Conservation (phyloP, 768 basidiomycete species). For the Cystofilobasidium macerans region DNA sequence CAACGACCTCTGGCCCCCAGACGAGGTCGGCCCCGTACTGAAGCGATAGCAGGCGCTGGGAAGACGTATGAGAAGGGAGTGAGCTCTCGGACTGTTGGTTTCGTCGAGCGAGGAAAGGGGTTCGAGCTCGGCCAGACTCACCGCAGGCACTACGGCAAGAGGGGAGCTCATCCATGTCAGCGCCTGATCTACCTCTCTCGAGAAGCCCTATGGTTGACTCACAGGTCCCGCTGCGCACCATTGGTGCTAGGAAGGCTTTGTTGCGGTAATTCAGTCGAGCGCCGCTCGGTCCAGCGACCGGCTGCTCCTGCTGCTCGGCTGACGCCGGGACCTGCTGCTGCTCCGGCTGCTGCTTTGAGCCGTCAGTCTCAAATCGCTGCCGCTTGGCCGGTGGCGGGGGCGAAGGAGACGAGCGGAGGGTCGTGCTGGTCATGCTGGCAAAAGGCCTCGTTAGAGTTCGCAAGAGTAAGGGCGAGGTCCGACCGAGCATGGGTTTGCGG, state of each 20-base stretch:
- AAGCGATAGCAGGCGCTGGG: constrained; percentile 59
- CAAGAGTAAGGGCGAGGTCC: too few relatives aligned
- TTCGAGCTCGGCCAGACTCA: not conserved
- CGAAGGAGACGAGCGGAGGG: not conserved
- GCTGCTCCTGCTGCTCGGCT: not conserved
- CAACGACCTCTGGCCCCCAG: constrained; percentile 93
- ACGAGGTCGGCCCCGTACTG: constrained; percentile 89
- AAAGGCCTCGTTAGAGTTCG: too few relatives aligned
- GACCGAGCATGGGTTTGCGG: too few relatives aligned
- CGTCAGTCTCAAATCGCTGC: not conserved
- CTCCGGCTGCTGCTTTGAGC: not conserved
- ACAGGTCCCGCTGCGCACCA: constrained; percentile 91
- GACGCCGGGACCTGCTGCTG: not conserved
- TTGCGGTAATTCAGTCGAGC: constrained; percentile 59
- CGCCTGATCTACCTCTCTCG: constrained; percentile 26
- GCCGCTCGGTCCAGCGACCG: constrained; percentile 8
- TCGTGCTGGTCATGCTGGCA: too few relatives aligned
- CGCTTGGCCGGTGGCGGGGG: not conserved
- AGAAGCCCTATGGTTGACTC: constrained; percentile 32
- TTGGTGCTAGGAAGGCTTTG: constrained; percentile 90
- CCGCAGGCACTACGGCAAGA: not conserved
- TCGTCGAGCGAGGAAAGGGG: not conserved
- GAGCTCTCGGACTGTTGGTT: too few relatives aligned
- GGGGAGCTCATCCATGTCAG: constrained; percentile 25
- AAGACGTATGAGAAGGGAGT: not conserved